These are phyloP conservation scores for Pseudocercospora cruenta DNA, from an alignment of 2,329 filamentous ascomycete species.

Conservation along the genomic window DNA sequence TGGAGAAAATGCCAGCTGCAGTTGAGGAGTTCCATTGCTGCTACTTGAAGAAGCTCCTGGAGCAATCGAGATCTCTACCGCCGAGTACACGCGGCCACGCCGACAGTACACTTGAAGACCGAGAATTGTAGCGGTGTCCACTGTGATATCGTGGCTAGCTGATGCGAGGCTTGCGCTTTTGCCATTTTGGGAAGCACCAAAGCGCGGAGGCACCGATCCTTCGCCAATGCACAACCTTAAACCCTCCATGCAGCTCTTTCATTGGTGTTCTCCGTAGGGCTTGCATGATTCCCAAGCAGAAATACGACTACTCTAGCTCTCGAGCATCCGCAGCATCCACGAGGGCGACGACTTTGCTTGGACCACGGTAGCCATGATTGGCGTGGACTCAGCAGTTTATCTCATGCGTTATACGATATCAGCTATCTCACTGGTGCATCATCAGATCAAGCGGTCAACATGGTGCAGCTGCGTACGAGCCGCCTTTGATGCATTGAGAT, in stretches of 20 bases:
- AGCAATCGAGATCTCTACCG: neutral
- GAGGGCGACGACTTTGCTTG: neutral
- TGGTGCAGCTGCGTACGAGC: neutral
- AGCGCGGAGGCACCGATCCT: neutral
- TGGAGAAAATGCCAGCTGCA: too few relatives aligned
- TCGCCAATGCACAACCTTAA: neutral
- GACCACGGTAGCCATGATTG: neutral
- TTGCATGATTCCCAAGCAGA: neutral
- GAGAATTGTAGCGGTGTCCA: neutral
- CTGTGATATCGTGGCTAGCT: neutral
- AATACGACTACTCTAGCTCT: neutral
- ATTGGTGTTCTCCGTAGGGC: neutral
- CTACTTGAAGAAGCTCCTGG: neutral
- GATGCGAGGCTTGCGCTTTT: neutral
- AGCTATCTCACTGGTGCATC: neutral
- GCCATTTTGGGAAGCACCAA: neutral
- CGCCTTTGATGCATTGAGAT: neutral
- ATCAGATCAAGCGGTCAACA: neutral
- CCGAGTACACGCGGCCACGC: neutral
- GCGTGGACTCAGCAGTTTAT: neutral
- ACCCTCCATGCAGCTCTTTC: neutral
- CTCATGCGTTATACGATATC: neutral
- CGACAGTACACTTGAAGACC: neutral
- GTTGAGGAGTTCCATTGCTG: neutral
- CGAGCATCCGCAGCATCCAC: neutral